Evolutionary conservation across 2,329 filamentous ascomycete genomes (phyloP).

Genomic region (Alternaria arborescens): DNA sequence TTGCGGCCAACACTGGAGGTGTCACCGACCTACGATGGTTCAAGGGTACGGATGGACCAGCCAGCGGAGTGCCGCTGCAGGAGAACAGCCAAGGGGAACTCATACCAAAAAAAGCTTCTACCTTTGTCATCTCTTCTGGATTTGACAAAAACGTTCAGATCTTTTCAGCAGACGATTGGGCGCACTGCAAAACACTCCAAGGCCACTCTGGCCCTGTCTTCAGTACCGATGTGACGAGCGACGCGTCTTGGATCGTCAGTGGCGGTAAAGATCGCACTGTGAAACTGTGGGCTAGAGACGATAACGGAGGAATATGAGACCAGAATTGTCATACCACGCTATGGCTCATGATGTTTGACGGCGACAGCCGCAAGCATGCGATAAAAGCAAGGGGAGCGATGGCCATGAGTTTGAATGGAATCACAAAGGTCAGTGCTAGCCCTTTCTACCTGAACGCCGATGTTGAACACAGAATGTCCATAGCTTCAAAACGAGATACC

Average conservation of each 20-base stretch:
- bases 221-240: conserved; percentile 85
- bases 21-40: conserved; percentile 95
- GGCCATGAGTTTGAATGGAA: conserved; percentile 13
- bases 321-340: not conserved
- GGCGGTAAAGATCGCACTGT: conserved; percentile 94
- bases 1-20: conserved; percentile 89
- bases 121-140: conserved; percentile 88
- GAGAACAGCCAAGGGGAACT: conserved; percentile 70
- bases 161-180: conserved; percentile 97
- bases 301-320: conserved; percentile 46
- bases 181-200: conserved; percentile 82
- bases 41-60: conserved; percentile 81
- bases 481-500: conserved; percentile 30
- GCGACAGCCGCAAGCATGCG: not conserved
- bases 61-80: conserved; percentile 67
- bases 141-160: conserved; percentile 97
- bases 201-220: conserved; percentile 93
- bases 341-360: not conserved
- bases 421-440: conserved; percentile 22
- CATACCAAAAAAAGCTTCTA: conserved; percentile 82
- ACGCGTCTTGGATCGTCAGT: conserved; percentile 92
- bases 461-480: conserved; percentile 22
- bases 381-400: conserved; percentile 3
- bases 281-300: conserved; percentile 91
- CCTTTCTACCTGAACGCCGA: conserved; percentile 13